Base-by-base conservation (phyloP, 2,329 filamentous ascomycete genomes). In the Stagonosporopsis chrysanthemi region DNA sequence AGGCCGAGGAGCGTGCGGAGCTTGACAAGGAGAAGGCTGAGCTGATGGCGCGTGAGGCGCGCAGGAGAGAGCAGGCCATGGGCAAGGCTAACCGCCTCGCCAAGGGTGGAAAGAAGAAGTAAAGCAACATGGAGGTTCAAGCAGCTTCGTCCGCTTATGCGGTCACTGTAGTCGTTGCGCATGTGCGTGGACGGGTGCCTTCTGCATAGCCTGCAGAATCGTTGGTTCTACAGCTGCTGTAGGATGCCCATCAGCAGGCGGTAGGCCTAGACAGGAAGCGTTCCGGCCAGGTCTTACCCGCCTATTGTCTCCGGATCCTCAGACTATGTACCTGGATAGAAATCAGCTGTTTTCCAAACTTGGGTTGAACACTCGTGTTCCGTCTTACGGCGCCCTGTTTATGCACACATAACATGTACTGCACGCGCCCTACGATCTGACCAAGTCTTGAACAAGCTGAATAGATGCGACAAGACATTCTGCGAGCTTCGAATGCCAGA, bases 1-100 rank as follows among this genome's bases (percentile, higher is more conserved):
- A 83, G 71, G 80, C 80, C 39, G 79, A 81, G 67, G 81, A 83
- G 76, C 76, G 74, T 58, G 80, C 80, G 7, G 75, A 82, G 74
- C 66, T 79, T 2, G 86, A 88, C 86, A 86, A 83, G 83, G 77
- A 63, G 42, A 82, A 82, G 75, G 76, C 76, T 50, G 81, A 80
- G 67, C 75, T 81, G 67, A 71, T 82, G 70, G 80, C 76, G 55
- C 71, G 79, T 33, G 74, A 82, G 67, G 74, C 77, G 59, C 79
- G 80, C 74, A 80, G 77, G 79, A 78, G 76, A 72, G 75, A 80
- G 63, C 78, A 78, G 58, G 78, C 76, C 14, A 67, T 77, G 65
- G 71, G 72, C 43, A 77, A 79, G 62, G 81, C 82, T 63, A 79
- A 82, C 58, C 72, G 76, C 50, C 77, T 80, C 54, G 66, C 66